Conservation (phyloP, 768 basidiomycete species). For the Fomitopsis pulvina region DNA sequence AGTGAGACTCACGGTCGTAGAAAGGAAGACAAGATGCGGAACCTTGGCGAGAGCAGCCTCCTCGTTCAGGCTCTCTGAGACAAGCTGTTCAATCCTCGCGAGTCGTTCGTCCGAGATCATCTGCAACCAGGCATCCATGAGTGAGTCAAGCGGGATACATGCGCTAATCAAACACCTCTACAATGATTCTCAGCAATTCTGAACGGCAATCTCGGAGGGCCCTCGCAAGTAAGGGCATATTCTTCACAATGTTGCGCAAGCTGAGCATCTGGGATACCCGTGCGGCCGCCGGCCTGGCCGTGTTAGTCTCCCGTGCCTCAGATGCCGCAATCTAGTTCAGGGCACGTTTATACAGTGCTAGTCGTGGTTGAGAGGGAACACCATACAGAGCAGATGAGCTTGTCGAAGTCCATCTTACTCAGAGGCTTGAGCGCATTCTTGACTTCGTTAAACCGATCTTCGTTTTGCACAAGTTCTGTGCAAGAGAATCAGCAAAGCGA, state of each 20-base stretch:
- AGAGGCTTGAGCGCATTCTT: conserved; percentile 63
- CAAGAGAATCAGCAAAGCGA: conserved; percentile 8
- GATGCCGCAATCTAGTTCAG: conserved; percentile 55
- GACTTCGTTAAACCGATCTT: conserved; percentile 65
- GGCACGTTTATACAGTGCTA: not conserved
- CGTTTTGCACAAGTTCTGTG: conserved; percentile 68
- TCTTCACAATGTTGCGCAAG: conserved; percentile 65
- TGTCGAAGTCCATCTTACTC: conserved; percentile 85
- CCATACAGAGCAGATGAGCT: conserved; percentile 64
- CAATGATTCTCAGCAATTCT: conserved; percentile 55
- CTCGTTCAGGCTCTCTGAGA: conserved; percentile 68
- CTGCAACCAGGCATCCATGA: conserved; percentile 25
- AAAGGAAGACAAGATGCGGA: not conserved
- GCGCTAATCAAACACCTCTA: conserved; percentile 36
- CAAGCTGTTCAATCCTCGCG: conserved; percentile 48
- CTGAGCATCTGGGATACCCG: conserved; percentile 77
- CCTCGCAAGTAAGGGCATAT: conserved; percentile 54
- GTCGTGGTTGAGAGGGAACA: not conserved
- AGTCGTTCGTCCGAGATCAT: conserved; percentile 75
- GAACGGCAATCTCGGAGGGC: conserved; percentile 54
- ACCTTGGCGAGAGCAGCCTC: conserved; percentile 59
- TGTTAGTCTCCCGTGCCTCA: conserved; percentile 47
- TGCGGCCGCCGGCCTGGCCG: conserved; percentile 57
- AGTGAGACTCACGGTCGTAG: not conserved
- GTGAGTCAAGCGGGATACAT: not conserved